Percentiles rank a stretch among this genome's conserved stretches.
Evolutionary conservation across 305 asterid genomes (phyloP).

Genomic region (Fraxinus nigra): DNA sequence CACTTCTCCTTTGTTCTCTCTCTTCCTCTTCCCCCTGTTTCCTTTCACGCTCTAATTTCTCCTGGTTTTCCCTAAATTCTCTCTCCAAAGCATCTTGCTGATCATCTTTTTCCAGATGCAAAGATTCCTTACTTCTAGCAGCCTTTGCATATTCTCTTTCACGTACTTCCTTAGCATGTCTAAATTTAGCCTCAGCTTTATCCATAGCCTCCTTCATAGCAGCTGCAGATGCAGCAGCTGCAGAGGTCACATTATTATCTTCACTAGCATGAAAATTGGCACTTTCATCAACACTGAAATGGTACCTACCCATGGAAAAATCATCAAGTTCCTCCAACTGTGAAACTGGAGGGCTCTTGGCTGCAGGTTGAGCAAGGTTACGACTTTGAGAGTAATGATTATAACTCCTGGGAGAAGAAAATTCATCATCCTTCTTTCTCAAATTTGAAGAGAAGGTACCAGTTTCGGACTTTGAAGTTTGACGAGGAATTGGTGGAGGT

Average conservation of each 20-base stretch:
- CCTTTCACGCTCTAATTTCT: constrained; percentile 67
- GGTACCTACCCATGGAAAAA: constrained; percentile 69
- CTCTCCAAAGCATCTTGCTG: constrained; percentile 49
- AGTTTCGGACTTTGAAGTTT: constrained; percentile 44
- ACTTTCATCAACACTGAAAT: constrained; percentile 44
- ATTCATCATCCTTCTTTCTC: constrained; percentile 58
- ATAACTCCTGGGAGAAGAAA: constrained; percentile 49
- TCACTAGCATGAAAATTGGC: constrained; percentile 45
- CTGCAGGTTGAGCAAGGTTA: constrained; percentile 41
- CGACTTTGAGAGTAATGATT: constrained; percentile 51
- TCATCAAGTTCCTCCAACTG: constrained; percentile 91
- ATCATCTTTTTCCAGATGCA: constrained; percentile 56
- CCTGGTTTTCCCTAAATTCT: constrained; percentile 65
- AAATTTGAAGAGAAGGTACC: constrained; percentile 51
- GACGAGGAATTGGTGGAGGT: constrained; percentile 86
- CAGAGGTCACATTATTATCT: constrained; percentile 63
- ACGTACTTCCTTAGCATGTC: constrained; percentile 93
- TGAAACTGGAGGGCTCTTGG: constrained; percentile 59
- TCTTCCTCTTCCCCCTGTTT: constrained; percentile 78
- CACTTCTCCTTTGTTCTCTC: constrained; percentile 72
- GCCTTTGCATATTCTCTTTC: constrained; percentile 88
- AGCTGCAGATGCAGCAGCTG: constrained; percentile 90
- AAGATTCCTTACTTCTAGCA: constrained; percentile 63
- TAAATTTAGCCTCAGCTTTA: constrained; percentile 93
- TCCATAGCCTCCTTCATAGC: constrained; percentile 99